Evolutionary conservation across 352 stramenopile species (phyloP).

Genomic region (Pilasporangium apinafurcum): DNA sequence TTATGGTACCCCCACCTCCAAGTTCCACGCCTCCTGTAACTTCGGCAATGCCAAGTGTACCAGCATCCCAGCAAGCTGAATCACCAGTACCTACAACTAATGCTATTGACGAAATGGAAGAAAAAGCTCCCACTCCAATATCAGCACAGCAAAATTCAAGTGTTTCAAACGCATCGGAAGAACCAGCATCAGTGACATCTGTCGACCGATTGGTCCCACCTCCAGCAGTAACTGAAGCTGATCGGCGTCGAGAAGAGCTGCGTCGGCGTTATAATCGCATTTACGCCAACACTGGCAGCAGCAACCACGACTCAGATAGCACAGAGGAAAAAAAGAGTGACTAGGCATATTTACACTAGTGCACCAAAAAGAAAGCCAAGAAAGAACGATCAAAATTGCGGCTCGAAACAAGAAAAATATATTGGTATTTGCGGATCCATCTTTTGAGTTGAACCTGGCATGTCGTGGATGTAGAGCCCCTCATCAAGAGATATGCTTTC

Average conservation of each 20-base stretch:
- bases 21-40: no score
- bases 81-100: neutral
- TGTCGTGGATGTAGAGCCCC: constrained; percentile 7
- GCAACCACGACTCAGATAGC: neutral
- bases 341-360: neutral
- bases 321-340: constrained; percentile 31
- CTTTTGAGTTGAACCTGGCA: no score
- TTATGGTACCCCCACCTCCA: constrained; percentile 5
- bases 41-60: no score
- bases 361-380: neutral
- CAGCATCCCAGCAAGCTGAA: constrained; percentile 5
- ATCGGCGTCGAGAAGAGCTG: constrained; percentile 45
- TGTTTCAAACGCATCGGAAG: constrained; percentile 5
- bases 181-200: neutral
- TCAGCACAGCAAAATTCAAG: constrained; percentile 4
- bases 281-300: constrained; percentile 22
- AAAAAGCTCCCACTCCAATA: constrained; percentile 22
- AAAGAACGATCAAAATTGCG: neutral
- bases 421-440: no score
- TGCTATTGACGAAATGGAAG: constrained; percentile 17
- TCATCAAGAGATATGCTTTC: constrained; percentile 35
- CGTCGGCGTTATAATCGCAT: constrained; percentile 50
- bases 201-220: constrained; percentile 29
- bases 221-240: constrained; percentile 30
- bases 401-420: no score